phyloP scores from a whole-genome alignment of 208 protist species.

The Naegleria lovaniensis region DNA sequence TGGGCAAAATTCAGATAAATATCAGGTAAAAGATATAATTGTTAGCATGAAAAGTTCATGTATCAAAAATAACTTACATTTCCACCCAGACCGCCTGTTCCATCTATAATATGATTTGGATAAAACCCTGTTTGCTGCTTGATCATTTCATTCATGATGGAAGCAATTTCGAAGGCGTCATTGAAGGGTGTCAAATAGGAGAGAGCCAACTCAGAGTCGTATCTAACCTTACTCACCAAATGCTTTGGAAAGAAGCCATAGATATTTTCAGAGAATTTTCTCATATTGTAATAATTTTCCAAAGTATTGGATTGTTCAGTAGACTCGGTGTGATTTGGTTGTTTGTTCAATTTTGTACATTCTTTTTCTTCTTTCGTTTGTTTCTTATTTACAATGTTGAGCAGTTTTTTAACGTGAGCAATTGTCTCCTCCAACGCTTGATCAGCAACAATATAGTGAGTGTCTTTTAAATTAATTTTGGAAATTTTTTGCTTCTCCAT shows the following conservation, averaged over 20 bases:
- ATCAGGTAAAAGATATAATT: too few species aligned
- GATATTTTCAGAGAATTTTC: neutral
- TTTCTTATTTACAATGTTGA: neutral
- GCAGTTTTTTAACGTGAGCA: neutral
- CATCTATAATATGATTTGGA: neutral
- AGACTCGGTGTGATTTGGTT: neutral
- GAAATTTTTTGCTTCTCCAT: neutral
- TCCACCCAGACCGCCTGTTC: neutral
- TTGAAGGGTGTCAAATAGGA: neutral
- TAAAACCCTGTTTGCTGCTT: neutral
- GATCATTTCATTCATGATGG: neutral
- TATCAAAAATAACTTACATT: neutral
- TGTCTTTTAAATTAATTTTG: neutral
- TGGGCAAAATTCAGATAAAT: too few species aligned
- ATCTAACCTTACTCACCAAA: neutral
- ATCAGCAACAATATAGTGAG: neutral
- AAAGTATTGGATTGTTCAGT: neutral
- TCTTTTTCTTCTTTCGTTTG: neutral
- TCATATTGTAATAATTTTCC: neutral
- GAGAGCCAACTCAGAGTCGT: neutral
- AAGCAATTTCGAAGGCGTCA: neutral
- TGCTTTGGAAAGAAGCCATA: neutral
- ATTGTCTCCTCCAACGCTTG: neutral
- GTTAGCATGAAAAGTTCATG: too few species aligned
- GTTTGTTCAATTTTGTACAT: neutral